A percentile compares a stretch with the other conserved stretches of the same genome.
These are phyloP conservation scores for Priceomyces fermenticarens DNA, from an alignment of 805 yeast genomes.

Conservation along the genomic window DNA sequence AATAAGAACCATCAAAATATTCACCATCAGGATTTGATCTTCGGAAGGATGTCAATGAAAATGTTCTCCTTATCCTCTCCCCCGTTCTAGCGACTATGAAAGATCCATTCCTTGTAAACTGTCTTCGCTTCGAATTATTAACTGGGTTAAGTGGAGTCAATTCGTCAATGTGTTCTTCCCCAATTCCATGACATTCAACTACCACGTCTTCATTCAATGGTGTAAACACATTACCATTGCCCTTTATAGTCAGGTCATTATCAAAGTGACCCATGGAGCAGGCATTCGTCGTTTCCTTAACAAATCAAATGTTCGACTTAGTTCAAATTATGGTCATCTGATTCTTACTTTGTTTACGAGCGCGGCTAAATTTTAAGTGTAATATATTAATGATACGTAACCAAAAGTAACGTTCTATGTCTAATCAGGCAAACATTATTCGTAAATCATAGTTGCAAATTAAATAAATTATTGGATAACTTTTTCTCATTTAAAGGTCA, in stretches of 20 bases:
- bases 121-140: constrained; percentile 1
- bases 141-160: constrained; percentile 2
- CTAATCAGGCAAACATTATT: too few species aligned
- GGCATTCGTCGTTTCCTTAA: too few species aligned
- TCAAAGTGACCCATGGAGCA: constrained; percentile 1
- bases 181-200: neutral
- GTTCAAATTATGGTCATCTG: neutral
- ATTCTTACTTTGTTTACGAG: neutral
- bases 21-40: constrained; percentile 5
- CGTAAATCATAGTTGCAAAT: too few species aligned
- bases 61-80: constrained; percentile 31
- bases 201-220: neutral
- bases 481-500: too few species aligned
- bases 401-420: too few species aligned
- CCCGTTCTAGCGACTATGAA: constrained; percentile 41
- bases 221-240: neutral
- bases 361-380: too few species aligned
- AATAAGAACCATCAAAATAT: neutral
- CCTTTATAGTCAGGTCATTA: neutral
- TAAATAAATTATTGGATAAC: too few species aligned
- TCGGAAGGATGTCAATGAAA: constrained; percentile 20
- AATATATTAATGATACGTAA: too few species aligned
- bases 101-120: constrained; percentile 21
- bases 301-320: neutral
- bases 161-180: too few species aligned